Evolutionary conservation across 768 basidiomycete species (phyloP).

Genomic region (Kwoniella mangroviensis): DNA sequence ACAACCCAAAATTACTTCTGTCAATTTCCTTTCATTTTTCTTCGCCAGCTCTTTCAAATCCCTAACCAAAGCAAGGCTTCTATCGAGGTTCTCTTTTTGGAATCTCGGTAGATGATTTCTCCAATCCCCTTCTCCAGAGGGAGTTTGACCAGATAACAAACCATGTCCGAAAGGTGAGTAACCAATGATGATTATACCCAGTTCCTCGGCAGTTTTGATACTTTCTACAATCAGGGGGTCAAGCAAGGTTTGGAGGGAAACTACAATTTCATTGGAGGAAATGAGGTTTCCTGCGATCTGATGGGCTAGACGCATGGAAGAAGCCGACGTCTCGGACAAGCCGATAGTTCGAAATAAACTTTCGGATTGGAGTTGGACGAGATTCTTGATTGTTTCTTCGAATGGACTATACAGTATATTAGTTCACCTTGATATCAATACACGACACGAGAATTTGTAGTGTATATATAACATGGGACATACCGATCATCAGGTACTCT

Average conservation of each 20-base stretch:
- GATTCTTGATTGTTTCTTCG: conserved; percentile 60
- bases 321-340: conserved; percentile 31
- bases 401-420: conserved; percentile 47
- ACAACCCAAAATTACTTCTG: neutral
- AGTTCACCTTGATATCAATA: neutral
- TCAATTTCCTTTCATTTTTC: neutral
- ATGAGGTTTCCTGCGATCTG: conserved; percentile 61
- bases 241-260: conserved; percentile 63
- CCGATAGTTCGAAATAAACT: conserved; percentile 61
- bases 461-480: no score
- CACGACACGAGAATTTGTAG: no score
- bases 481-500: conserved; percentile 25
- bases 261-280: conserved; percentile 66
- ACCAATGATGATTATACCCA: conserved; percentile 1
- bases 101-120: conserved; percentile 34
- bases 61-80: conserved; percentile 48
- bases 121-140: conserved; percentile 60
- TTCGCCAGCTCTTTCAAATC: neutral
- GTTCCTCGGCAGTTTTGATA: neutral
- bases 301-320: conserved; percentile 61
- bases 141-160: conserved; percentile 57
- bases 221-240: conserved; percentile 64
- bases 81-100: neutral
- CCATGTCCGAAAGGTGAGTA: conserved; percentile 11
- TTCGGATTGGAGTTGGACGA: conserved; percentile 62